Percentiles rank a stretch among this genome's conserved stretches.
phyloP scores from a whole-genome alignment of 306 rosid genomes.

The Oxytropis ochrocephala region DNA sequence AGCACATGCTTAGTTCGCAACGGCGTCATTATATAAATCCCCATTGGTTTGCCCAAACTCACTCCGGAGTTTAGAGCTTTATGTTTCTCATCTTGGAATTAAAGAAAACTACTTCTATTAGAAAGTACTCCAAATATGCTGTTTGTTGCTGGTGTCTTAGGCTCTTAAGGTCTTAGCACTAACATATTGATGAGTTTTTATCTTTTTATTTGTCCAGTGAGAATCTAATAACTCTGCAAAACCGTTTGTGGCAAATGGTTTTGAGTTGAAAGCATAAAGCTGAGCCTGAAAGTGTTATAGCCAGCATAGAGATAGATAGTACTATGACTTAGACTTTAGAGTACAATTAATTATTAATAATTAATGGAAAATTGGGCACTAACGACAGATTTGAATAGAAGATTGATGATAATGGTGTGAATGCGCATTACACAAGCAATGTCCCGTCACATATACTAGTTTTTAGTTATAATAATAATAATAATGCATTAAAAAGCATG shows the following conservation, averaged over 20 bases:
- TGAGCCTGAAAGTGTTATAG: conserved; percentile 18
- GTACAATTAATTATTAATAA: neutral
- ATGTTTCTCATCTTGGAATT: neutral
- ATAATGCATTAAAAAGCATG: conserved; percentile 15
- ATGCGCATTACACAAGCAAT: conserved; percentile 37
- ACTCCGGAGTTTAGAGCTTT: neutral
- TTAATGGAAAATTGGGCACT: conserved; percentile 15
- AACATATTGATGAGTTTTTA: neutral
- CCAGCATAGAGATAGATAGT: neutral
- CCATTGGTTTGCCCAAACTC: neutral
- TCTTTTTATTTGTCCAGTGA: neutral
- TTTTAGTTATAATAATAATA: neutral
- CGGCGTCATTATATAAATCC: too few relatives aligned
- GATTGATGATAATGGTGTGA: conserved; percentile 34
- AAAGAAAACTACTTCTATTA: neutral
- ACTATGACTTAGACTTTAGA: neutral
- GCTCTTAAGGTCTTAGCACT: neutral
- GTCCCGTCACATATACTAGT: conserved; percentile 33
- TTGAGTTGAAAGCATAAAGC: conserved; percentile 19
- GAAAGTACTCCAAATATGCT: neutral
- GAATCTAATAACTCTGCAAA: conserved; percentile 8
- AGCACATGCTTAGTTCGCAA: too few relatives aligned
- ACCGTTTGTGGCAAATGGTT: conserved; percentile 13
- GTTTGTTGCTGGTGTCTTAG: neutral
- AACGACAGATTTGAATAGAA: conserved; percentile 25